Evolutionary conservation across 371 early-diverging fungal species (phyloP).

Genomic region (Rhizopus sp.): DNA sequence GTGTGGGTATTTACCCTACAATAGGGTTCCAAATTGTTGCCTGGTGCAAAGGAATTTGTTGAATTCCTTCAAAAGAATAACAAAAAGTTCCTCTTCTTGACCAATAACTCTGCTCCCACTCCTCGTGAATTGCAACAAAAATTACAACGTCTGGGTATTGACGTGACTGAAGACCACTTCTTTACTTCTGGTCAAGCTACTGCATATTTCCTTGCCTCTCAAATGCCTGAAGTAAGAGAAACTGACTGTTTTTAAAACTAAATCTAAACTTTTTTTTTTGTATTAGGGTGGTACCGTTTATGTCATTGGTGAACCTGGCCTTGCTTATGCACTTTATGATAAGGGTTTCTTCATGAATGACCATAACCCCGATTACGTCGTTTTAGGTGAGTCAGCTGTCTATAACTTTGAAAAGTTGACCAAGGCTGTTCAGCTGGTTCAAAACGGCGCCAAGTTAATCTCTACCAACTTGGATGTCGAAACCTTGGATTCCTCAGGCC

Average conservation of each 20-base stretch:
- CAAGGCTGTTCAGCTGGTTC: constrained; percentile 64
- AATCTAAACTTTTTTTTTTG: not conserved
- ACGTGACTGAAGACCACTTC: constrained; percentile 62
- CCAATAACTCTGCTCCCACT: constrained; percentile 72
- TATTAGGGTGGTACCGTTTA: constrained; percentile 56
- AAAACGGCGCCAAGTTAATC: constrained; percentile 61
- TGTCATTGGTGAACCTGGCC: constrained; percentile 69
- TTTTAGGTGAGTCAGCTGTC: constrained; percentile 63
- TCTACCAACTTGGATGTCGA: constrained; percentile 71
- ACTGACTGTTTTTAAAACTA: not conserved
- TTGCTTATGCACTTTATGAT: constrained; percentile 67
- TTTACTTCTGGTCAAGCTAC: constrained; percentile 70
- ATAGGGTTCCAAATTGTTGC: constrained; percentile 55
- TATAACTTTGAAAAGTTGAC: constrained; percentile 66
- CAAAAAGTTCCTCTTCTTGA: constrained; percentile 69
- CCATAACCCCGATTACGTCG: constrained; percentile 67
- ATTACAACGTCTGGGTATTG: constrained; percentile 60
- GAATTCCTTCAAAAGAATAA: constrained; percentile 59
- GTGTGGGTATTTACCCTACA: constrained; percentile 2
- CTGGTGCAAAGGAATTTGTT: constrained; percentile 70
- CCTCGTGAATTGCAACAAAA: constrained; percentile 68
- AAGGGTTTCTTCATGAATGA: constrained; percentile 70
- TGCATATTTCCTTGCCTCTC: constrained; percentile 62
- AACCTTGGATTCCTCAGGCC: constrained; percentile 56
- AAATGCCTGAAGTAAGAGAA: constrained; percentile 53